Evolutionary conservation across 306 rosid species (phyloP).

Genomic region (Prinsepia uniflora): DNA sequence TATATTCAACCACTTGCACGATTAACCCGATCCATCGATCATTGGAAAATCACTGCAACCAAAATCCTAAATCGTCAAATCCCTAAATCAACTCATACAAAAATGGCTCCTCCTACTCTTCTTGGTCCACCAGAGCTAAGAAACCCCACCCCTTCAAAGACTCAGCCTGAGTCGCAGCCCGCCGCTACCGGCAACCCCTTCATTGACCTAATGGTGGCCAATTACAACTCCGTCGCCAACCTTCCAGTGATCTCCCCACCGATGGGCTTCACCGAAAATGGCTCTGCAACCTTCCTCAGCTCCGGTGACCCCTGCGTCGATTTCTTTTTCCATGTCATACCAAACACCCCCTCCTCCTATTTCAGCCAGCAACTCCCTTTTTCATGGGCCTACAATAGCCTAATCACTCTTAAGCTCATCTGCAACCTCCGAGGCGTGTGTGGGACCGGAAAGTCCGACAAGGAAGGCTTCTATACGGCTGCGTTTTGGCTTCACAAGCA

Average conservation of each 20-base stretch:
- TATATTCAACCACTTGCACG: not conserved
- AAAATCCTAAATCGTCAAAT: not conserved
- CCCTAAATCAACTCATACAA: not conserved
- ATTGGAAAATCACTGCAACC: not conserved
- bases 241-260: not conserved
- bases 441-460: conserved; percentile 62
- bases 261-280: conserved; percentile 27
- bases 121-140: conserved; percentile 57
- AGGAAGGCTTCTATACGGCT: conserved; percentile 42
- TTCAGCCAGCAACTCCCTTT: conserved; percentile 25
- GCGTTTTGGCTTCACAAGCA: conserved; percentile 53
- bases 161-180: not conserved
- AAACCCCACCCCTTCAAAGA: not conserved
- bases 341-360: conserved; percentile 31
- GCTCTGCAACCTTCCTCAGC: conserved; percentile 13
- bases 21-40: not conserved
- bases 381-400: conserved; percentile 48
- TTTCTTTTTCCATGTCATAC: conserved; percentile 51
- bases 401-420: conserved; percentile 62
- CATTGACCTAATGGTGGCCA: conserved; percentile 33
- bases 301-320: conserved; percentile 60
- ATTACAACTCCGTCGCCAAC: conserved; percentile 24
- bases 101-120: conserved; percentile 45
- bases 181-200: conserved; percentile 24
- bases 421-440: conserved; percentile 61